Evolutionary conservation across 108 stramenopile genomes (phyloP).

Genomic region (Schizochytrium sp.): DNA sequence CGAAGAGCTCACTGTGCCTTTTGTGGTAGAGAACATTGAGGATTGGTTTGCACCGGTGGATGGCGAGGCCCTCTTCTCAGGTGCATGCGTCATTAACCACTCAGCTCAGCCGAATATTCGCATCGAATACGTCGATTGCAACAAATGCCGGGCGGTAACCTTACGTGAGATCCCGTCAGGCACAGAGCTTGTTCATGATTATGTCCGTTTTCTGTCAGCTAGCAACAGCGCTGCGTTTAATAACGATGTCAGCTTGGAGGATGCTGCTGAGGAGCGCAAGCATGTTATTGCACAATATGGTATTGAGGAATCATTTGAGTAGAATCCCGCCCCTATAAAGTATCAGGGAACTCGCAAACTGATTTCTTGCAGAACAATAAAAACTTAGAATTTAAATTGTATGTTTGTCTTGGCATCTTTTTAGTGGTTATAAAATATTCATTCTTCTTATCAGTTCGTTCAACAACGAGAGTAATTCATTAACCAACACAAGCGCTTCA

Average conservation of each 20-base stretch:
- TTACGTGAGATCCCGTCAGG: not conserved
- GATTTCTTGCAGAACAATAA: not conserved
- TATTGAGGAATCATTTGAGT: no score
- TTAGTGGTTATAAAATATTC: no score
- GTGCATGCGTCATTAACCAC: conserved; percentile 30
- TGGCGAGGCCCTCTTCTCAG: conserved; percentile 6
- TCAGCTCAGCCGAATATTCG: conserved; percentile 30
- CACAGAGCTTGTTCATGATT: conserved; percentile 31
- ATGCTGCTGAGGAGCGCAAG: not conserved
- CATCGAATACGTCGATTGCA: conserved; percentile 40
- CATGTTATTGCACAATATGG: no score
- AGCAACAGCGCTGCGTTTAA: not conserved
- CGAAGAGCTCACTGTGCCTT: not conserved
- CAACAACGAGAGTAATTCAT: no score
- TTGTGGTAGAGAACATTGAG: not conserved
- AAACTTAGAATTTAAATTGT: not conserved
- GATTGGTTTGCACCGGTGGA: conserved; percentile 33
- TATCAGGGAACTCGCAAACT: not conserved
- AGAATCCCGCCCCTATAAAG: no score
- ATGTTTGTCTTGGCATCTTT: no score
- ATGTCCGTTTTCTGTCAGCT: conserved; percentile 36
- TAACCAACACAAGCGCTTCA: no score
- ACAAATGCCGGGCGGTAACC: not conserved
- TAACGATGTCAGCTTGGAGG: not conserved
- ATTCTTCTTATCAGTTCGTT: no score